These are phyloP conservation scores for Cubamyces sp. DNA, from an alignment of 768 basidiomycete genomes.

Conservation along the genomic window DNA sequence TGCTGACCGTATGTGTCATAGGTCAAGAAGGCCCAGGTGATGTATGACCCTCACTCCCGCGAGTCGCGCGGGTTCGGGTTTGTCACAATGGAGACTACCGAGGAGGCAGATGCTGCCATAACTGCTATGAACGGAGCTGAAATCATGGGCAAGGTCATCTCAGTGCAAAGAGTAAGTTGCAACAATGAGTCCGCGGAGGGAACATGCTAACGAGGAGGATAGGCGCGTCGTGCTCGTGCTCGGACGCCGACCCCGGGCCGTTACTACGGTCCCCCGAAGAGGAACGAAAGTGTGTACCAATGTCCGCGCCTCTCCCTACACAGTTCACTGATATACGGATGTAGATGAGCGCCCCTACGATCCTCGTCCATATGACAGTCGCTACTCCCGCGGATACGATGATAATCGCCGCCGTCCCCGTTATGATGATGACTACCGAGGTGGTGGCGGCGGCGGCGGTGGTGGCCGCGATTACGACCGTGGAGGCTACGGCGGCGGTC, in stretches of 20 bases:
- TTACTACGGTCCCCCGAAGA: constrained; percentile 93
- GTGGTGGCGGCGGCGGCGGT: constrained; percentile 36
- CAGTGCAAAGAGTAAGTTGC: constrained; percentile 77
- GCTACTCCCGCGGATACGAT: constrained; percentile 63
- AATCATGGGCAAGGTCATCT: constrained; percentile 84
- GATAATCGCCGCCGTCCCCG: constrained; percentile 55
- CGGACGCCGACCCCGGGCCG: constrained; percentile 92
- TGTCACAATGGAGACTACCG: constrained; percentile 80
- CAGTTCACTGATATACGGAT: constrained; percentile 3
- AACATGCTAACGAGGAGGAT: constrained; percentile 1
- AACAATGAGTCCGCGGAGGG: neutral
- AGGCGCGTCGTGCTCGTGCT: constrained; percentile 90
- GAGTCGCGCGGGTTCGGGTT: constrained; percentile 87
- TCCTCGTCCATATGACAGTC: constrained; percentile 88
- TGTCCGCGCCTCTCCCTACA: constrained; percentile 1
- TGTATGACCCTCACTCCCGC: constrained; percentile 68
- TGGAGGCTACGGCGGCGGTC: constrained; percentile 53
- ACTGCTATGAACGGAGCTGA: constrained; percentile 83
- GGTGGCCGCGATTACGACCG: constrained; percentile 39
- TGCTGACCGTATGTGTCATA: constrained; percentile 33
- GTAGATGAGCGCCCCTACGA: constrained; percentile 87
- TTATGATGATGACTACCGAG: constrained; percentile 47
- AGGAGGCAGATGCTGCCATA: constrained; percentile 93
- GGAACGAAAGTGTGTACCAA: constrained; percentile 57
- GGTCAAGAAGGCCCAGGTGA: constrained; percentile 66